Evolutionary conservation across 176 grass and related monocot genomes (phyloP), one percentile per base, ranked within the genome.

Genomic region (Triticum aestivum): DNA sequence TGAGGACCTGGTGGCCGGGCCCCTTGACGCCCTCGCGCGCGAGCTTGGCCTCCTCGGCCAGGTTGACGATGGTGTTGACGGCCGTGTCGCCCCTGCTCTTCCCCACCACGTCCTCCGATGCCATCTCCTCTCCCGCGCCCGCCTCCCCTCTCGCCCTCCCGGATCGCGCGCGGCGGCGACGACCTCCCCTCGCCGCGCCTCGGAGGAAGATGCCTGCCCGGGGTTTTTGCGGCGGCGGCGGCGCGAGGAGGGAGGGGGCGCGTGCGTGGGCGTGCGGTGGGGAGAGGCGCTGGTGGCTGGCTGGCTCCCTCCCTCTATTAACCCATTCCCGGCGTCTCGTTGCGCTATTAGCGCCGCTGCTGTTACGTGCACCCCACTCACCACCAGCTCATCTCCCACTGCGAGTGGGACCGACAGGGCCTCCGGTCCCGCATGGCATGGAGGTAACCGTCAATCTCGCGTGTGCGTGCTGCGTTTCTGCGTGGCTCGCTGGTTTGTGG

Each of bases 11-110:
- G 85, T 94, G 86, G 1, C 97, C 91, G 23, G 94, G 97, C 0
- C 86, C 97, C 89, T 94, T 96, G 77, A 99, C 97, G 14, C 92
- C 92, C 87, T 99, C 97, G 9, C 97, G 88, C 61, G 92, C 97
- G 52, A 96, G 90, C 97, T 98, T 98, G 38, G 92, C 97, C 87
- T 98, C 97, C 94, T 98, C 97, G 11, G 96, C 94, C 69, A 98
- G 88, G 88, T 91, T 93, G 39, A 98, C 97, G 94, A 96, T 96
- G 69, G 89, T 98, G 82, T 83, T 96, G 17, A 98, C 97, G 21
- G 97, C 97, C 5, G 97, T 93, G 82, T 96, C 97, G 51, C 97
- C 83, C 78, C 90, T 98, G 89, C 92, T 96, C 90, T 96, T 96
- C 73, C 90, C 93, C 86, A 95, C 93, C 77, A 98, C 97, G 91